phyloP scores from a whole-genome alignment of 2,329 filamentous ascomycete species.

The Colletotrichum tropicicola region DNA sequence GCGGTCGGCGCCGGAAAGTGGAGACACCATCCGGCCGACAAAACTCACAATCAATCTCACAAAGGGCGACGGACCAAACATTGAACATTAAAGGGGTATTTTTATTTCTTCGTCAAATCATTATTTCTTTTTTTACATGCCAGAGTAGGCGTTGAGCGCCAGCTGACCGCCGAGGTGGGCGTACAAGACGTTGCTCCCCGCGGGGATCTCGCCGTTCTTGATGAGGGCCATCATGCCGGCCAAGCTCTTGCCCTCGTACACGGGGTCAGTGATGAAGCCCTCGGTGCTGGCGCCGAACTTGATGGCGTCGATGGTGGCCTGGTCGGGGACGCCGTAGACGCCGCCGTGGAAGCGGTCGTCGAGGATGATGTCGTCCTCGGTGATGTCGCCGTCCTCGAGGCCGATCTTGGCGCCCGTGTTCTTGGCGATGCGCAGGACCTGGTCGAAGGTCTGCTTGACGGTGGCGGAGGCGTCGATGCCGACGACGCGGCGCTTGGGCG shows the following conservation, averaged over 20 bases:
- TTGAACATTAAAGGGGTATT: conserved; percentile 5
- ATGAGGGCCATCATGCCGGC: conserved; percentile 77
- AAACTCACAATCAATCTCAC: too few relatives aligned
- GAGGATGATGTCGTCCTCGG: conserved; percentile 68
- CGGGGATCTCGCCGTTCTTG: conserved; percentile 65
- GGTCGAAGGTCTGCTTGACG: conserved; percentile 67
- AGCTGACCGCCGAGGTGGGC: conserved; percentile 77
- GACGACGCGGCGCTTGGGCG: conserved; percentile 43
- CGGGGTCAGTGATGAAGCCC: conserved; percentile 78
- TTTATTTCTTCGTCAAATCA: background rate
- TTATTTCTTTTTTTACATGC: conserved; percentile 14
- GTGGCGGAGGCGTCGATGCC: conserved; percentile 55
- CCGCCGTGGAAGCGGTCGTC: conserved; percentile 73
- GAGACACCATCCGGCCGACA: too few relatives aligned
- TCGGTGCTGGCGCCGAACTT: conserved; percentile 74
- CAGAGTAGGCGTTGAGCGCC: conserved; percentile 73
- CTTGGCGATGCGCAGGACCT: conserved; percentile 73
- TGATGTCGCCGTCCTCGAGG: conserved; percentile 66
- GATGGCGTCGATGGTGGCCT: conserved; percentile 73
- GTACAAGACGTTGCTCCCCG: conserved; percentile 73
- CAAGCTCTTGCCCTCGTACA: conserved; percentile 81
- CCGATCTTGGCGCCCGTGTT: conserved; percentile 72
- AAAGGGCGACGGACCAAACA: too few relatives aligned
- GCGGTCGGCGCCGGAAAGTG: too few relatives aligned
- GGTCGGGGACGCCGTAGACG: conserved; percentile 73